These are phyloP conservation scores for Penicillium lagena DNA, from an alignment of 495 filamentous ascomycete genomes.

Conservation along the genomic window DNA sequence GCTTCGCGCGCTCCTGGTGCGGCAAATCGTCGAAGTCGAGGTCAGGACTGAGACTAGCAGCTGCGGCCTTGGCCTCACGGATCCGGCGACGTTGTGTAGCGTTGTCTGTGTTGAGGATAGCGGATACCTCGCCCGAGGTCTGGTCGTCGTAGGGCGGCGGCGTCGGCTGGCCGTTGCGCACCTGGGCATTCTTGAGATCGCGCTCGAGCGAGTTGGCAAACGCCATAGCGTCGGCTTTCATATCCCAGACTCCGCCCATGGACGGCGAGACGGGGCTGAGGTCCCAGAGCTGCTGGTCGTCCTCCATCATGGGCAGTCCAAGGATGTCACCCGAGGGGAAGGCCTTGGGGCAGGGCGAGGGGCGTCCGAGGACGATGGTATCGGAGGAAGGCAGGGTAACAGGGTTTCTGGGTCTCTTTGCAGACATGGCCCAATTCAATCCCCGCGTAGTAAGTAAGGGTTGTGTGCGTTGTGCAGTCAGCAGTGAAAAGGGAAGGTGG, in stretches of 20 bases:
- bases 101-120: slow-evolving; percentile 2
- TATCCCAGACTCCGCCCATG: slow-evolving; percentile 19
- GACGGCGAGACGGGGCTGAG: slow-evolving; percentile 25
- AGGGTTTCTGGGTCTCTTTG: background rate
- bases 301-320: slow-evolving; percentile 16
- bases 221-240: slow-evolving; percentile 16
- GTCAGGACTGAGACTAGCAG: slow-evolving; percentile 17
- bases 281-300: slow-evolving; percentile 30
- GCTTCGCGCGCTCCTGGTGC: slow-evolving; percentile 21
- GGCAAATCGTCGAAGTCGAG: slow-evolving; percentile 15
- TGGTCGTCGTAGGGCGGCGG: slow-evolving; percentile 31
- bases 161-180: slow-evolving; percentile 39
- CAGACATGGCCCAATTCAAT: background rate
- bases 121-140: slow-evolving; percentile 1
- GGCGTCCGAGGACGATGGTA: slow-evolving; percentile 4
- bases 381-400: slow-evolving; percentile 5
- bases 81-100: slow-evolving; percentile 10
- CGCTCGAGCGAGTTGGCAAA: slow-evolving; percentile 22
- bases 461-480: too few relatives aligned
- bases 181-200: slow-evolving; percentile 30
- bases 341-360: slow-evolving; percentile 15
- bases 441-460: too few relatives aligned
- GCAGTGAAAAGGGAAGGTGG: too few relatives aligned
- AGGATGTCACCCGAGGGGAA: slow-evolving; percentile 22
- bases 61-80: slow-evolving; percentile 11